Evolutionary conservation across 495 filamentous ascomycete species (phyloP), one percentile per base, ranked within the genome.

Genomic region (Penicillium arizonense): DNA sequence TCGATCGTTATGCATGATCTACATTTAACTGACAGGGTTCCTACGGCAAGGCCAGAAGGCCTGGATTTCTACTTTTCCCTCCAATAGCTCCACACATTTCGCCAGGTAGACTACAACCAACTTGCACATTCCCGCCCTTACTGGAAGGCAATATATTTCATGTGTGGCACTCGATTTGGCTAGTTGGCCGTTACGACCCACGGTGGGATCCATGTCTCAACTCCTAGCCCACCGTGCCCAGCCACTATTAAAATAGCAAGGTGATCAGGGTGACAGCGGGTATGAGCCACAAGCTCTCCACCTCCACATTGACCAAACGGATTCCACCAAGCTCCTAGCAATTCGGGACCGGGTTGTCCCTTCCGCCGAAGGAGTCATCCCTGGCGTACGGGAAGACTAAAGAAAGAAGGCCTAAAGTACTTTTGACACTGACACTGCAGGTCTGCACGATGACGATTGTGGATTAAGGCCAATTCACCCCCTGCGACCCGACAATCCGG

Each of bases 171-270:
- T 45, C 6, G 14, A 63, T 49, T 18, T 12, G 50, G 60, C 47
- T 63, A 60, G 57, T 48, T 48, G 49, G 49, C 58, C 61, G 58
- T 64, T 64, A 34, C 32, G 50, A 57, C 50, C 52, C 55, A 55
- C 18, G 18, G 26, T 24, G 39, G 39, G 24, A 10, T 42, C 10
- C 24, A 23, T 8, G 39, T 23, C 39, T 20, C 18, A 11, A 42
- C 14, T 52, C 37, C 30, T 36, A 35, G 11, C 28, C 14, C 16
- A 48, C 36, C 32, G 20, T 10, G 40, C 32, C 53, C 47, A 41
- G 47, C 26, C 34, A 48, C 44, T 5, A 50, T 36, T 48, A 9
- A 5, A 23, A 45, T n/a, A 18, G 24, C n/a, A 44, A 44, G 26
- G 12, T 12, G 16, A 20, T 10, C 16, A 40, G n/a, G 37, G 28